Evolutionary conservation across 1,139 yeast genomes (phyloP), one percentile per base, ranked within the genome.

Genomic region (Scheffersomyces titani): DNA sequence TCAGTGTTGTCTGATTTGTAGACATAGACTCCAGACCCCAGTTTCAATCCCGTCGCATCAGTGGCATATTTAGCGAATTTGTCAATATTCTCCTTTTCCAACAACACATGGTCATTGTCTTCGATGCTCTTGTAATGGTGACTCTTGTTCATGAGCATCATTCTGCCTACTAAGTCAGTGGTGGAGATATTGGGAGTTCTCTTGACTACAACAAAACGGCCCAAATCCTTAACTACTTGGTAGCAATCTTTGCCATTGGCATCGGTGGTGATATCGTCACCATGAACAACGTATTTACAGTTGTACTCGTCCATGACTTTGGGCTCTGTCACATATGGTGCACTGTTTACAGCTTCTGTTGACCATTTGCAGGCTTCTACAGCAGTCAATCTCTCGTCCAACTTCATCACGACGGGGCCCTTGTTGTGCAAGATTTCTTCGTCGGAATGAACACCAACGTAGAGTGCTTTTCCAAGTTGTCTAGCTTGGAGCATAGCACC

Each of bases 311-410:
- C 92, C 92, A 93, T 85, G 59, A 90, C 88, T 51, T 74, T 76
- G 0, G 97, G 96, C 63, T 89, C 91, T 0, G 99, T 94, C n/a
- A 93, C 98, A 67, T 94, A 94, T 1, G 99, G 99, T 0, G 99
- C 98, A 59, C 83, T 79, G 1, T 88, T 81, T 19, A 94, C 83
- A 1, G 91, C 86, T 55, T 76, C 70, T 5, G 96, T 88, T 54
- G 89, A 82, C 99, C 99, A 94, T 68, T 92, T 88, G 71, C 97
- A 92, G 0, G 96, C 96, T 54, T 87, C 86, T 3, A 93, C 97
- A 2, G 97, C 97, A 30, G 82, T 80, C 58, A 88, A 78, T 57
- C 98, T 80, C 71, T 94, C 99, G 44, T 80, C 85, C 47, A 91
- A 74, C 50, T 74, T 84, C 98, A 94, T 94, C 47, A 94, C 99